Evolutionary conservation across 208 protist species (phyloP), one percentile per base, ranked within the genome.

Genomic region (Wallacemonas sp.): DNA sequence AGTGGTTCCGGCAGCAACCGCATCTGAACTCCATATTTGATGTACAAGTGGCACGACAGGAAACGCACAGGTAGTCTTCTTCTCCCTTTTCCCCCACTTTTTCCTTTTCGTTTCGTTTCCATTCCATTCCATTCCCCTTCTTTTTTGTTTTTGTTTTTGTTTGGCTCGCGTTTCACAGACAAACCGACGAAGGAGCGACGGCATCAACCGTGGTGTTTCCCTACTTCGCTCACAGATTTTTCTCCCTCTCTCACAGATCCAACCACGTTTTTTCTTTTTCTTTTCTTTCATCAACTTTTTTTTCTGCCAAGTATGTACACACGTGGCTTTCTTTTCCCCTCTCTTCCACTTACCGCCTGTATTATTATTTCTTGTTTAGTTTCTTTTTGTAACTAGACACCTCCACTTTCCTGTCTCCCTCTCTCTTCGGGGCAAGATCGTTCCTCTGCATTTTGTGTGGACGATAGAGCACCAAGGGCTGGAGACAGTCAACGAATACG

Each of bases 11-110:
- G 29, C 42, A 52, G 31, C 65, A 83, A 1, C 64, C 42, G 22
- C 49, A 62, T 26, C 31, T 87, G 16, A 55, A 45, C 62, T 39
- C 31, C 14, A 26, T 79, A 2, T 63, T 88, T 49, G 23, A 57
- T 16, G 79, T 89, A 12, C 46, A 80, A 44, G 79, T 85, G 31
- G 79, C 86, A 0, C 61, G 77, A 7, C 61, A 72, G 8, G 76
- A 91, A 36, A 86, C 67, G 20, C 29, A 42, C 10, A 14, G 52
- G 39, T 26, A 41, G 25, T 68, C 33, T 31, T n/a, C 41, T 36
- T 50, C 18, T 45, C 26, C 50, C 44, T 33, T 74, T 44, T 18
- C 20, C 32, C 18, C n/a, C 63, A 62, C 23, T 46, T 64, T 61
- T 62, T 55, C 41, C 32, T 57, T 1, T 41, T 8, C 29, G 20